These are phyloP conservation scores for Aegilops tauschii DNA, from an alignment of 176 grass and related monocot genomes.

Conservation along the genomic window DNA sequence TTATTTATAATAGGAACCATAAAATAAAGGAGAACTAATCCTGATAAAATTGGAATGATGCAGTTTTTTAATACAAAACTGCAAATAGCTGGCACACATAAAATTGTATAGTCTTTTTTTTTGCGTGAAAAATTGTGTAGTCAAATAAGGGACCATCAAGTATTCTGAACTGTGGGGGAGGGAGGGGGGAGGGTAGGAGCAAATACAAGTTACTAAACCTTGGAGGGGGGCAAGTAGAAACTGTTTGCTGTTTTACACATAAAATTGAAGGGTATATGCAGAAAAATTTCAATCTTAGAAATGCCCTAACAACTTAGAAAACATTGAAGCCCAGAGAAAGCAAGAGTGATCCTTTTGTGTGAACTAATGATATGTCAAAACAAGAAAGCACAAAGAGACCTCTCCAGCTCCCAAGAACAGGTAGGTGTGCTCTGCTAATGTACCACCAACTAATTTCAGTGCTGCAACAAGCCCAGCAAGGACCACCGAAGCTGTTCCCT, in stretches of 20 bases:
- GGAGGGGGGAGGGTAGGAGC: too few species aligned
- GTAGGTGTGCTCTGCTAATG: slow-evolving; percentile 79
- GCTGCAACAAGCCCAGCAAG: slow-evolving; percentile 87
- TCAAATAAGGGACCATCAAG: background rate
- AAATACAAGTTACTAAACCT: too few species aligned
- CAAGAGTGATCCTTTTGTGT: background rate
- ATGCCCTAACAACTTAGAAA: background rate
- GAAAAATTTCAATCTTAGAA: too few species aligned
- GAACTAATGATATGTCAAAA: background rate
- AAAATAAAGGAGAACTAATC: background rate
- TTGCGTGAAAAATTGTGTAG: background rate
- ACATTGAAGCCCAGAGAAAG: background rate
- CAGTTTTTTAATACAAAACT: background rate
- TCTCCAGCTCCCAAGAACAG: slow-evolving; percentile 99
- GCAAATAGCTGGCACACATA: background rate
- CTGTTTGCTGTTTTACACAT: too few species aligned
- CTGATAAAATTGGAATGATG: background rate
- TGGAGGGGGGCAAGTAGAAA: too few species aligned
- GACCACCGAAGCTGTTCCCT: slow-evolving; percentile 93
- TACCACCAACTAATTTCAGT: slow-evolving; percentile 71
- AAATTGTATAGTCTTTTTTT: background rate
- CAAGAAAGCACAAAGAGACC: slow-evolving; percentile 37
- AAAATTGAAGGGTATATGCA: too few species aligned
- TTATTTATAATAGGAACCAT: slow-evolving; percentile 8
- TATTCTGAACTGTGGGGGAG: too few species aligned